phyloP scores from a whole-genome alignment of 306 rosid genomes.

The Rubus idaeus region DNA sequence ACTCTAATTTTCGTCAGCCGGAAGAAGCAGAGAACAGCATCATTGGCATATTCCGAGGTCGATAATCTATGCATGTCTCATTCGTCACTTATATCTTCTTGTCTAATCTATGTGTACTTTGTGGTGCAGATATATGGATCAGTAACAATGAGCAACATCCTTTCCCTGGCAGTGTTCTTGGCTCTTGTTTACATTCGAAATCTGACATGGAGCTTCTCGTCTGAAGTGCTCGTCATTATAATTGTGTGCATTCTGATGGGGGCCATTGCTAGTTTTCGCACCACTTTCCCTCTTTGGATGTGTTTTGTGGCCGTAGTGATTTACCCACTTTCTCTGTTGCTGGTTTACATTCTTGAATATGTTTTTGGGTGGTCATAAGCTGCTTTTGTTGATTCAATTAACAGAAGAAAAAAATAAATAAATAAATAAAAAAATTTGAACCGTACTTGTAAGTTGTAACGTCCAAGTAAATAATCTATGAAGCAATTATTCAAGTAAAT shows the following conservation, averaged over 20 bases:
- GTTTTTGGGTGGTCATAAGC: slow-evolving; percentile 28
- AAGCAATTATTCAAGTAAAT: background rate
- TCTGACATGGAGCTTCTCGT: slow-evolving; percentile 30
- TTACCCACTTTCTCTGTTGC: slow-evolving; percentile 35
- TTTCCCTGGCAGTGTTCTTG: slow-evolving; percentile 26
- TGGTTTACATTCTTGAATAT: slow-evolving; percentile 31
- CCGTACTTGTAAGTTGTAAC: background rate
- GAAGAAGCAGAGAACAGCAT: slow-evolving; percentile 17
- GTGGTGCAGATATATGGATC: slow-evolving; percentile 30
- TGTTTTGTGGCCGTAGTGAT: slow-evolving; percentile 21
- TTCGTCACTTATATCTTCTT: background rate
- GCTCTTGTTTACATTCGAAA: slow-evolving; percentile 18
- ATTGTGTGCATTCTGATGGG: slow-evolving; percentile 37
- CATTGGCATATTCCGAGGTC: slow-evolving; percentile 24
- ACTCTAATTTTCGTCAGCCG: slow-evolving; percentile 16
- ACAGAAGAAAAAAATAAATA: background rate
- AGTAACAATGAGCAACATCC: slow-evolving; percentile 21
- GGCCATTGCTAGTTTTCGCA: slow-evolving; percentile 24
- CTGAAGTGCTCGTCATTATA: slow-evolving; percentile 35
- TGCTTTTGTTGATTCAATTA: background rate
- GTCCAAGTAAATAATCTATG: background rate
- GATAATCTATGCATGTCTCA: background rate
- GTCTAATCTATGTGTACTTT: background rate
- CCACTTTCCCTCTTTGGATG: slow-evolving; percentile 37
- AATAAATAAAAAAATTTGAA: too few relatives aligned